Evolutionary conservation across 768 basidiomycete species (phyloP), one percentile per base, ranked within the genome.

Genomic region (Leccinum pellstonianum): DNA sequence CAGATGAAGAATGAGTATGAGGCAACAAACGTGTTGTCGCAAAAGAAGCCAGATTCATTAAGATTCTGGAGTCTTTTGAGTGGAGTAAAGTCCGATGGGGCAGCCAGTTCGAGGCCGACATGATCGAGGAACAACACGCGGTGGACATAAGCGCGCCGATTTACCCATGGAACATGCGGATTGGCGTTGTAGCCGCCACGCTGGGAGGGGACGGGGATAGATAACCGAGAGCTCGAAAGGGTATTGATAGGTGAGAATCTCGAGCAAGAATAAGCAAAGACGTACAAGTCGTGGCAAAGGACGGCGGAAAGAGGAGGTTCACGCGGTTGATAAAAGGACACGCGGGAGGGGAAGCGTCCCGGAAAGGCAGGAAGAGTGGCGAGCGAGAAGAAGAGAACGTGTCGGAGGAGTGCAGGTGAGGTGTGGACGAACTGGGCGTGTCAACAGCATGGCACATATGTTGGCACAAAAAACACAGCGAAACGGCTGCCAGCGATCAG

Each of bases 41-140:
- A 76, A 83, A 76, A 83, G 84, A 87, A 87, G 84, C 73, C 79
- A 83, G 80, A 79, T 81, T 80, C 81, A 80, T 81, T 79, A 79
- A 78, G 73, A 70, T 73, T 69, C 77, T 76, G 78, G 77, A 78
- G 79, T 73, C 76, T 82, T 83, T 83, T 81, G 77, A 80, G 86
- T 90, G 87, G 88, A 88, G 86, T 79, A 81, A 80, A 75, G 76
- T 79, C 85, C 84, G 83, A 82, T 71, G 69, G 52, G 64, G 68
- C 80, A 78, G 74, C 73, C 79, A 79, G 77, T 68, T 78, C 77
- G 77, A 79, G 81, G 79, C 79, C 78, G 79, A 77, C 73, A 70
- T 81, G 86, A 89, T 90, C 86, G 84, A 81, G 77, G 76, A 75
- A 77, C 79, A 76, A 81, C 87, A 87, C 81, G 85, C 82, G 86